Evolutionary conservation across 108 stramenopile species (phyloP).

Genomic region (Skeletonema potamos): DNA sequence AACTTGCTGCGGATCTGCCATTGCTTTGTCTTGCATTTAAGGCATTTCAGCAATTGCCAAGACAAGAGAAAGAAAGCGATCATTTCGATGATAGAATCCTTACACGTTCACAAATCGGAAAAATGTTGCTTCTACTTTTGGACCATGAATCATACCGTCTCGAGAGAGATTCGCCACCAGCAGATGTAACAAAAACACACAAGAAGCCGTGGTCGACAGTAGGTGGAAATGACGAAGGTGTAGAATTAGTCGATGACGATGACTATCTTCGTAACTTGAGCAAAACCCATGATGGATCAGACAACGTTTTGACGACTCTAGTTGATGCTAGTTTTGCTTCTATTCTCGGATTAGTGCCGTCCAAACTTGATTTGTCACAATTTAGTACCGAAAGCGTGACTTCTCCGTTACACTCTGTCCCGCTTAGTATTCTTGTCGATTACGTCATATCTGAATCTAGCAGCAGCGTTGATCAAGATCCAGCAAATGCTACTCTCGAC

Average conservation of each 20-base stretch:
- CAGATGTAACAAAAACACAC: constrained; percentile 8
- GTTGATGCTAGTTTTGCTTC: constrained; percentile 50
- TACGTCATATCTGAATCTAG: constrained; percentile 45
- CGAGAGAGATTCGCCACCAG: constrained; percentile 55
- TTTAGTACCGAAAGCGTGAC: constrained; percentile 12
- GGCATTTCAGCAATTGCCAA: constrained; percentile 32
- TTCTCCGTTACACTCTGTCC: constrained; percentile 17
- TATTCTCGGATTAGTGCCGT: constrained; percentile 59
- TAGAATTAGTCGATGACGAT: constrained; percentile 9
- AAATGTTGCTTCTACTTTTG: constrained; percentile 62
- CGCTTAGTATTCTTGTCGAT: constrained; percentile 43
- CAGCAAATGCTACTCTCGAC: constrained; percentile 17
- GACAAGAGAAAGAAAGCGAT: constrained; percentile 12
- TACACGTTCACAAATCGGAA: constrained; percentile 55
- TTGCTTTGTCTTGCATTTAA: constrained; percentile 43
- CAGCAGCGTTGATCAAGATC: neutral
- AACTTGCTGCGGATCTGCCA: constrained; percentile 38
- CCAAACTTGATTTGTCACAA: constrained; percentile 35
- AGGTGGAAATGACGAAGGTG: constrained; percentile 9
- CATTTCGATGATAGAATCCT: constrained; percentile 25
- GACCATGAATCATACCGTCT: constrained; percentile 71
- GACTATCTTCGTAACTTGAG: constrained; percentile 5
- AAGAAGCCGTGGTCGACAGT: constrained; percentile 43
- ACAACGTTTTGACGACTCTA: constrained; percentile 7
- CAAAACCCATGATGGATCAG: constrained; percentile 1